These are phyloP conservation scores for Coix lacrymajobi DNA, from an alignment of 176 grass and related monocot genomes.

Conservation along the genomic window DNA sequence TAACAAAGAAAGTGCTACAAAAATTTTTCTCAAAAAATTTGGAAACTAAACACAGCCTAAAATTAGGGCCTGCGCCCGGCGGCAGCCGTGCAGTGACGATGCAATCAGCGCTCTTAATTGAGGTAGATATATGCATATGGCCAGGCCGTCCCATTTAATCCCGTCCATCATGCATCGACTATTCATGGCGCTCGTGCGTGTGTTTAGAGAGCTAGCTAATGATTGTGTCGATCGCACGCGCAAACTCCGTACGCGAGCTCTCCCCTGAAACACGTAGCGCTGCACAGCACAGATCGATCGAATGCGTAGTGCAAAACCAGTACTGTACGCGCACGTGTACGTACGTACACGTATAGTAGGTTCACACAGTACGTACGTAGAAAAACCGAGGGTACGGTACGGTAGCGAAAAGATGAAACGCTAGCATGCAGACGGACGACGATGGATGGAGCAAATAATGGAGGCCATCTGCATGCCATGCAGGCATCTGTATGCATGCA, in stretches of 20 bases:
- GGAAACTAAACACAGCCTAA: no score
- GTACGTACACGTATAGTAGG: no score
- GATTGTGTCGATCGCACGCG: background rate
- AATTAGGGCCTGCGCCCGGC: no score
- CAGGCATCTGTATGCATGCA: background rate
- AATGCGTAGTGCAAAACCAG: background rate
- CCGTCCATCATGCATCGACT: background rate
- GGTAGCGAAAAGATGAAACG: background rate
- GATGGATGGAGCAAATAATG: slow-evolving; percentile 10
- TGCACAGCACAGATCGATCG: background rate
- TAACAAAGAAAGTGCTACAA: no score
- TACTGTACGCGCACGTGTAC: no score
- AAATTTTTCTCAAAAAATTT: no score
- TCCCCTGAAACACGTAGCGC: background rate
- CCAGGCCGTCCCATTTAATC: background rate
- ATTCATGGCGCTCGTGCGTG: background rate
- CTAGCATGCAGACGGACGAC: background rate
- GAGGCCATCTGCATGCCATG: no score
- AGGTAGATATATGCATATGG: background rate
- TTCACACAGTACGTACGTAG: background rate
- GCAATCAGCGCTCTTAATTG: slow-evolving; percentile 10
- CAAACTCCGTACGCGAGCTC: background rate
- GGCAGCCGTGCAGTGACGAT: background rate
- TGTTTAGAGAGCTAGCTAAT: background rate
- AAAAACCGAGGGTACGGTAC: background rate